Base-by-base conservation (phyloP, 805 yeast genomes). In the Hemisphaericaspora nanyangensis region DNA sequence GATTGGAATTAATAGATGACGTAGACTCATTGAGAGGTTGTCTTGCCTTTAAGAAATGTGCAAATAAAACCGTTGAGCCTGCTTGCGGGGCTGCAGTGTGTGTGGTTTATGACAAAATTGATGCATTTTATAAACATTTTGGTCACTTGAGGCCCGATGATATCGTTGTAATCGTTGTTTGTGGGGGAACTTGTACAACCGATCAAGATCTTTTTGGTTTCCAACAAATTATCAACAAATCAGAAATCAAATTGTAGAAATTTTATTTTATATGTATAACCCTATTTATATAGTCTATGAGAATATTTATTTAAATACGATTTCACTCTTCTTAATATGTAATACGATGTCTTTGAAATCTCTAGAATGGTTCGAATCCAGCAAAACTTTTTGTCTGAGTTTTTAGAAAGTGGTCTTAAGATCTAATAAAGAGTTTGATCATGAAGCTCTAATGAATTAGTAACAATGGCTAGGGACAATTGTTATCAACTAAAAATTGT, bases 81-180 rank as follows among this genome's bases (percentile, higher is more conserved):
- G 88, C 88, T 1, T 82, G 88, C 56, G 87, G 87, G 3, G 85
- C 85, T 2, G 77, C 86, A 0, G 54, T 82, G 20, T 72, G 81
- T 17, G 66, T 79, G 15, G 72, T 70, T n/a, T 74, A 70, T 48
- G 52, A 68, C 33, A 57, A 58, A 43, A 35, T 60, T 10, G 57
- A 53, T 4, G 39, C 60, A 17, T 43, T 72, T 28, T 42, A 46
- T 19, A 40, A 59, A 16, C 34, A 44, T 17, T 51, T 59, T 36
- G 54, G 54, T 3, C 43, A 56, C 29, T 49, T 74, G 34, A 29
- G 49, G 4, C 37, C 53, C 8, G 74, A 76, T 32, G 71, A 67
- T 37, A 61, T 74, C 7, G 60, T 80, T 2, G 70, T 80, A 4
- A 61, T 78, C 3, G 70, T 80, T 28, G 85, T 76, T 1, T 80